Base-by-base conservation (phyloP, 352 stramenopile genomes). In the Phytophthora ohioensis region DNA sequence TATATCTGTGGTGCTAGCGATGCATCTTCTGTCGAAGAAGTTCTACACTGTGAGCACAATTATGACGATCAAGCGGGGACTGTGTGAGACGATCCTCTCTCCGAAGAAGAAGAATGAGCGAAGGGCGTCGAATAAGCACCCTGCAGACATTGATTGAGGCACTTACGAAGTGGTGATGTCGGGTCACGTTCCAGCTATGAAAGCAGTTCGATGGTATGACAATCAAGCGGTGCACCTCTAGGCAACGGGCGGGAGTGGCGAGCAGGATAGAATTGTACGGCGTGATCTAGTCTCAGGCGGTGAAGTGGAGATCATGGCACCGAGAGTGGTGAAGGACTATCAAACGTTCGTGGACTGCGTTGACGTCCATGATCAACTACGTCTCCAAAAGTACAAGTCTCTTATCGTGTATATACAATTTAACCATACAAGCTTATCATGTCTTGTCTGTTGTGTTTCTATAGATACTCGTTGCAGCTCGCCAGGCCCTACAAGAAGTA, bases 141-240 rank as follows among this genome's bases (percentile, higher is more conserved):
- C 47, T n/a, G 8, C 7, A 5, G 5, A n/a, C 13, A 52, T 34
- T 8, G 17, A 32, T 5, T 36, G 46, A 52, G 27, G 27, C 4
- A 52, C 43, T 9, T 49, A 27, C 43, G 43, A 49, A 5, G 17
- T 49, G 17, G 45, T 17, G 1, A 51, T 17, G 21, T 51, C 45
- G 5, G n/a, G 32, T 51, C 45, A 51, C 34, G 17, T 32, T 51
- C 45, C 45, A 34, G 45, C 45, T 10, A 8, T 47, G 42, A 47
- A 47, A 27, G 42, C 42, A 15, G 15, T 34, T 15, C 45, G 45
- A 17, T 51, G 45, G 45, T 51, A 51, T 30, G 45, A 51, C 45
- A 51, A 51, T 12, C 21, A 51, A 21, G 17, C 17, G 17, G 17
- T 21, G 17, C 17, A 21, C 17, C 17, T 21, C 17, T 21, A 1